Evolutionary conservation across 2,329 filamentous ascomycete genomes (phyloP), one percentile per base, ranked within the genome.

Genomic region (Corniculantispora saksenae): DNA sequence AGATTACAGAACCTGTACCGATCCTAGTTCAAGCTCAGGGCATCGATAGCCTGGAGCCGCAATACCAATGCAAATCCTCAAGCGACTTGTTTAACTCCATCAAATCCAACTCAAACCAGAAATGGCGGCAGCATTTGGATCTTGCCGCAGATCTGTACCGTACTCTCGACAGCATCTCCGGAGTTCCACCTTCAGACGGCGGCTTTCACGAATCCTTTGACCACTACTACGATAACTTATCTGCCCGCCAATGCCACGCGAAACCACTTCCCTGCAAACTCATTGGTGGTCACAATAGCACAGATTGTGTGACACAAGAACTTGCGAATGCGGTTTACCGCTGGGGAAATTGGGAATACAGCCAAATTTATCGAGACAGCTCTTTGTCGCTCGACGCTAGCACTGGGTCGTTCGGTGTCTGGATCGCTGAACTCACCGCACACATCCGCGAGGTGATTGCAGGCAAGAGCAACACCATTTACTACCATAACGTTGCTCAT

Each of bases 201-300:
- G 89, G 82, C 3, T 95, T 92, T 80, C 91, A 94, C 72, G 82
- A 77, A 48, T 89, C 84, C 61, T 89, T 91, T 70, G 92, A 95
- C 72, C 92, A 93, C 76, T 95, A 95, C 79, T 95, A 89, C 71
- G 92, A 95, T 74, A 95, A 93, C 72, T 83, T 95, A 1, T 93
- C 91, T 0, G 89, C 91, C 0, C 84, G 91, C 0, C 89, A 93
- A 73, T 95, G 92, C 74, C 91, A 95, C 72, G 79, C 76, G 21
- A 91, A 90, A 71, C 85, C 90, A 0, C 79, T 94, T 0, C 92
- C 91, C 0, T 94, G 91, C 78, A 86, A 84, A 67, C 75, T 84
- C 8, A 76, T 82, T 21, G 68, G 76, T 65, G 77, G 77, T 68
- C 70, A 70, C 62, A 82, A 82, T 67, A 81, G 83, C 61, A 78